phyloP scores from a whole-genome alignment of 176 grass and related monocot genomes.

The Puccinellia tenuiflora region DNA sequence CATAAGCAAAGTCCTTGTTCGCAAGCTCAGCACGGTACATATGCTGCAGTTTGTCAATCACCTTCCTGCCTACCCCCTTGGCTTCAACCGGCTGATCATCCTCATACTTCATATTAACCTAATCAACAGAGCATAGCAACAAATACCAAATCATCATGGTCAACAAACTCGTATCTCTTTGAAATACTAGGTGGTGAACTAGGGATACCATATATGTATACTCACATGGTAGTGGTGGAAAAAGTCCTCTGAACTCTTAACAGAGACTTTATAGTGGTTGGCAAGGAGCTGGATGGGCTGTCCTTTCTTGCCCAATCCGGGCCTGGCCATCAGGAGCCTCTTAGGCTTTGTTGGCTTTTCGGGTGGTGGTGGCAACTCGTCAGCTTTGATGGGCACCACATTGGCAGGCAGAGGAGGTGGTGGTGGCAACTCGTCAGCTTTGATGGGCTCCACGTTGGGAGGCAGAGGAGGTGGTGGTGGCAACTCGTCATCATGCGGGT shows the following conservation, averaged over 20 bases:
- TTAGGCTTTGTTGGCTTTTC: constrained; percentile 28
- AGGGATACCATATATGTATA: not conserved
- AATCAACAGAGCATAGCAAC: not conserved
- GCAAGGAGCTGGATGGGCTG: constrained; percentile 37
- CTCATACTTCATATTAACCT: constrained; percentile 71
- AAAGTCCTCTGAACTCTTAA: constrained; percentile 39
- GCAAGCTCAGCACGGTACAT: constrained; percentile 44
- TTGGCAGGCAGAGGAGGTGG: not conserved
- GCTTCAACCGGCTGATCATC: constrained; percentile 49
- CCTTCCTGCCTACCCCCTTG: constrained; percentile 62
- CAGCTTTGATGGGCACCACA: constrained; percentile 20
- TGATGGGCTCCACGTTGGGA: constrained; percentile 40
- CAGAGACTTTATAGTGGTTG: constrained; percentile 67
- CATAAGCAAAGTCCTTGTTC: constrained; percentile 63
- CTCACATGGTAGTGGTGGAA: constrained; percentile 86
- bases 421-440: no score
- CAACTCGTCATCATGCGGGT: constrained; percentile 17
- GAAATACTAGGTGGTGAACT: not conserved
- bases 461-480: constrained; percentile 55
- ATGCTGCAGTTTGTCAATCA: constrained; percentile 62
- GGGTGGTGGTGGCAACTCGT: not conserved
- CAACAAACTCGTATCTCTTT: not conserved
- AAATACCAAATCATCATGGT: not conserved
- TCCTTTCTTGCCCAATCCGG: constrained; percentile 53
- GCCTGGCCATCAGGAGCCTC: constrained; percentile 44